Conservation (phyloP, 2,329 filamentous ascomycete genomes). For the Phoma sp. region DNA sequence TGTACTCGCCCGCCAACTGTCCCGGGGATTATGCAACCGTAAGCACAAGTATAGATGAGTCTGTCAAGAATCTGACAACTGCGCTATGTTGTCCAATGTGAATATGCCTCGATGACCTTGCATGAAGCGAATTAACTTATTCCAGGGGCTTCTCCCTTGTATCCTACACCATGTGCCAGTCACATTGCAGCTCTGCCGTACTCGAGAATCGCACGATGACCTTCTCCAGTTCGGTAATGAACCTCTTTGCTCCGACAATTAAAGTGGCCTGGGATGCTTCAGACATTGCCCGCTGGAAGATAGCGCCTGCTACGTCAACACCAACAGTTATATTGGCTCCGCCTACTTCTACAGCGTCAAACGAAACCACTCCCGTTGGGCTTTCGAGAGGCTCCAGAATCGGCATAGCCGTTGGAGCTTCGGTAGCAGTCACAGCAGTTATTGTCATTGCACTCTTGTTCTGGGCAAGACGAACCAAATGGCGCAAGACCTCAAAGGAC, state of each 20-base stretch:
- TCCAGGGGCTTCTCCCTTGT: neutral
- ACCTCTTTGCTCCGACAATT: neutral
- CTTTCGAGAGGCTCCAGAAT: neutral
- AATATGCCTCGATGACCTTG: neutral
- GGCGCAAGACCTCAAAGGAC: neutral
- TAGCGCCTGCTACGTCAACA: neutral
- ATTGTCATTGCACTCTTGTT: neutral
- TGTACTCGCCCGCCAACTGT: neutral
- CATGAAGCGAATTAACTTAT: neutral
- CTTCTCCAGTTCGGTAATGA: neutral
- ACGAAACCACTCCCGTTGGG: neutral
- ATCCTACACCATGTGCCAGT: neutral
- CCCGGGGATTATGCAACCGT: neutral
- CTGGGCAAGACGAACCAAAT: neutral
- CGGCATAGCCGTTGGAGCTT: neutral
- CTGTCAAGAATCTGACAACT: neutral
- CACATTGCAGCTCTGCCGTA: neutral
- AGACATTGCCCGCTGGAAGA: neutral
- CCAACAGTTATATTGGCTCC: neutral
- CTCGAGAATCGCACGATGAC: neutral
- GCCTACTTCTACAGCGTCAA: neutral
- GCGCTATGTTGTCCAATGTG: neutral
- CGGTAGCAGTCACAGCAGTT: neutral
- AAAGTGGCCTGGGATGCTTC: neutral
- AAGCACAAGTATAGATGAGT: neutral